Evolutionary conservation across 2,329 filamentous ascomycete species (phyloP).

Genomic region (Diplodia mutila): DNA sequence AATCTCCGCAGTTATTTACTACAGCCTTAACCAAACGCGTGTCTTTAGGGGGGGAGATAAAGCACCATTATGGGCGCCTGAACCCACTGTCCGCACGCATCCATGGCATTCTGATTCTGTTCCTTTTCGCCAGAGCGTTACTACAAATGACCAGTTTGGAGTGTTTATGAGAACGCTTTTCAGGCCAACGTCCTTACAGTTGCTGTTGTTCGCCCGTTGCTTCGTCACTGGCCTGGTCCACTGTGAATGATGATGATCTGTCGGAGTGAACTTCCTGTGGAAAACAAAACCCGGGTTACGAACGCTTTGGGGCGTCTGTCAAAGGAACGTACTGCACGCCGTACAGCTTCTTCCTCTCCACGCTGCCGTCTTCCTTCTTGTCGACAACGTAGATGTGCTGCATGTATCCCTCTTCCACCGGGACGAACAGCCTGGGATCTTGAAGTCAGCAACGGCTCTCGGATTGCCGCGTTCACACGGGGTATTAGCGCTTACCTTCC

Average conservation of each 20-base stretch:
- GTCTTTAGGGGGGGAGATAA: background rate
- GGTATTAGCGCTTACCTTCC: constrained; percentile 54
- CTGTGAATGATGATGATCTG: no score
- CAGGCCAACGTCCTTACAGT: background rate
- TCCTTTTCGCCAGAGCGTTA: background rate
- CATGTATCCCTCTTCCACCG: constrained; percentile 60
- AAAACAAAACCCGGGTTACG: constrained; percentile 22
- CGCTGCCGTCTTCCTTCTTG: constrained; percentile 67
- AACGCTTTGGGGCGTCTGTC: constrained; percentile 64
- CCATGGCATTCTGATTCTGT: background rate
- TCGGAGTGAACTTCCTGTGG: background rate
- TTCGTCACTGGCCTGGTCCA: background rate
- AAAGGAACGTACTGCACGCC: constrained; percentile 78
- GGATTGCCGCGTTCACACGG: background rate
- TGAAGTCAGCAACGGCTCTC: background rate
- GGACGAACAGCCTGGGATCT: constrained; percentile 68
- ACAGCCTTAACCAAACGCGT: background rate
- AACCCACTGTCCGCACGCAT: background rate
- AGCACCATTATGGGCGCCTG: background rate
- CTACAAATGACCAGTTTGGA: background rate
- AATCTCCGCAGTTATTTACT: no score
- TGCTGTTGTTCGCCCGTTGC: background rate
- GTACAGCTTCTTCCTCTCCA: constrained; percentile 66
- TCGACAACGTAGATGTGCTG: constrained; percentile 77
- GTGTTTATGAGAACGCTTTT: background rate